Conservation (phyloP, 2,329 filamentous ascomycete genomes). For the Aureobasidium leucospermi region DNA sequence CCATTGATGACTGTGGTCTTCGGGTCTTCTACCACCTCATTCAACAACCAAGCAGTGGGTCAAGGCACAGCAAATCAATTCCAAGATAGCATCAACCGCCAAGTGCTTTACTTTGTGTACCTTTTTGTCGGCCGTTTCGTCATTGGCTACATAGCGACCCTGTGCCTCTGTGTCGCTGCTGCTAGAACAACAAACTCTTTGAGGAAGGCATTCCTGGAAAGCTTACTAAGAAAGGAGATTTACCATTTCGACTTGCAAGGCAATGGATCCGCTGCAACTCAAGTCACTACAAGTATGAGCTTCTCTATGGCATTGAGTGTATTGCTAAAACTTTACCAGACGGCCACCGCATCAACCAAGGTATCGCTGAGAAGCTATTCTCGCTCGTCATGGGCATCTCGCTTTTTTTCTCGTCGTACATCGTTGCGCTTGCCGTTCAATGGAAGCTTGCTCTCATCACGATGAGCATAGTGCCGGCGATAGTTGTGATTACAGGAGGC, state of each 20-base stretch:
- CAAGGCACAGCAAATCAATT: background rate
- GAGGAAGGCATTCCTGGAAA: constrained; percentile 52
- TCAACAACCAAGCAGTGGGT: constrained; percentile 24
- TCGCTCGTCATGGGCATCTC: constrained; percentile 54
- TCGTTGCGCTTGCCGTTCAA: constrained; percentile 61
- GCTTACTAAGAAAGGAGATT: constrained; percentile 56
- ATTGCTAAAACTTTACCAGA: background rate
- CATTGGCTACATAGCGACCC: constrained; percentile 56
- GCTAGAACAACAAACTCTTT: constrained; percentile 57
- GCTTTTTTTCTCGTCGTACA: constrained; percentile 61
- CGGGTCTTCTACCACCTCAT: constrained; percentile 41
- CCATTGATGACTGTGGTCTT: constrained; percentile 47
- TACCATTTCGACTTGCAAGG: constrained; percentile 58
- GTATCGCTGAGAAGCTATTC: constrained; percentile 68
- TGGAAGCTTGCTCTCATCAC: constrained; percentile 58
- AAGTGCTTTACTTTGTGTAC: constrained; percentile 53
- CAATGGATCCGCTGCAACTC: constrained; percentile 55
- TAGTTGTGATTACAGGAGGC: constrained; percentile 22
- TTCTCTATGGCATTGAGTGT: background rate
- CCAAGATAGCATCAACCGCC: constrained; percentile 34
- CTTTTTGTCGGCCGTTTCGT: constrained; percentile 56
- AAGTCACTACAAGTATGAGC: constrained; percentile 51
- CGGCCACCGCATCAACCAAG: constrained; percentile 58
- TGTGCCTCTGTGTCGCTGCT: constrained; percentile 57
- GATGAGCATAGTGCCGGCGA: constrained; percentile 41